Percentiles rank a stretch among this genome's conserved stretches.
Conservation (phyloP, 805 yeast genomes). For the Wickerhamiella kazuoi region DNA sequence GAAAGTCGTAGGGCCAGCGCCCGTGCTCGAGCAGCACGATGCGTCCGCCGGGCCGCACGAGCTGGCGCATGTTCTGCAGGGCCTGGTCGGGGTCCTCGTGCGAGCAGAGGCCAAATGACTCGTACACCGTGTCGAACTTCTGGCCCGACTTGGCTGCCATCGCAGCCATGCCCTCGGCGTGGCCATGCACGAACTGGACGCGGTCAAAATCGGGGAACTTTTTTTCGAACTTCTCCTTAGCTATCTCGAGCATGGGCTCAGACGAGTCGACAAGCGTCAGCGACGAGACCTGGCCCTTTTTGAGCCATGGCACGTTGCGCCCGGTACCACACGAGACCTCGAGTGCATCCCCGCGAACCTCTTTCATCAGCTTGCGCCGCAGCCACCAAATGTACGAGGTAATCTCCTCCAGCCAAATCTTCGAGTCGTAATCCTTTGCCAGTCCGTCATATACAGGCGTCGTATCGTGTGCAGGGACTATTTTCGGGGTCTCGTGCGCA, state of each 20-base stretch:
- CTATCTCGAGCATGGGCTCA: slow-evolving; percentile 62
- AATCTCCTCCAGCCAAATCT: slow-evolving; percentile 57
- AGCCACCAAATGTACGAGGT: slow-evolving; percentile 30
- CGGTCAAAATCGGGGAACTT: slow-evolving; percentile 46
- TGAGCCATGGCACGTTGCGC: slow-evolving; percentile 63
- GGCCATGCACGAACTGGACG: slow-evolving; percentile 79
- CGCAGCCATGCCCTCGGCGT: slow-evolving; percentile 61
- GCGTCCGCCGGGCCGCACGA: slow-evolving; percentile 81
- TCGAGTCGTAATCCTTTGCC: slow-evolving; percentile 67
- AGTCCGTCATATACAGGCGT: slow-evolving; percentile 44
- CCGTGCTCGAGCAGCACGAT: slow-evolving; percentile 86
- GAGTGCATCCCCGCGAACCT: slow-evolving; percentile 70
- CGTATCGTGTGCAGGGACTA: slow-evolving; percentile 38
- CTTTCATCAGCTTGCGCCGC: slow-evolving; percentile 65
- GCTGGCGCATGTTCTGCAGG: slow-evolving; percentile 46
- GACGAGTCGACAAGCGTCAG: slow-evolving; percentile 80
- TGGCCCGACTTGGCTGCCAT: slow-evolving; percentile 28
- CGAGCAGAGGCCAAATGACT: slow-evolving; percentile 90
- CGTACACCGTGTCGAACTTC: slow-evolving; percentile 79
- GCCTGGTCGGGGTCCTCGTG: slow-evolving; percentile 86
- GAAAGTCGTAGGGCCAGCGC: slow-evolving; percentile 57
- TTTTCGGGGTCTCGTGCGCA: slow-evolving; percentile 6
- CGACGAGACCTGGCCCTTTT: slow-evolving; percentile 42
- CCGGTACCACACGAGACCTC: slow-evolving; percentile 97
- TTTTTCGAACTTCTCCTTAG: slow-evolving; percentile 54